Percentiles rank a stretch among this genome's conserved stretches.
These are phyloP conservation scores for Acanthochlamys bracteata DNA, from an alignment of 106 monocot genomes.

Conservation along the genomic window DNA sequence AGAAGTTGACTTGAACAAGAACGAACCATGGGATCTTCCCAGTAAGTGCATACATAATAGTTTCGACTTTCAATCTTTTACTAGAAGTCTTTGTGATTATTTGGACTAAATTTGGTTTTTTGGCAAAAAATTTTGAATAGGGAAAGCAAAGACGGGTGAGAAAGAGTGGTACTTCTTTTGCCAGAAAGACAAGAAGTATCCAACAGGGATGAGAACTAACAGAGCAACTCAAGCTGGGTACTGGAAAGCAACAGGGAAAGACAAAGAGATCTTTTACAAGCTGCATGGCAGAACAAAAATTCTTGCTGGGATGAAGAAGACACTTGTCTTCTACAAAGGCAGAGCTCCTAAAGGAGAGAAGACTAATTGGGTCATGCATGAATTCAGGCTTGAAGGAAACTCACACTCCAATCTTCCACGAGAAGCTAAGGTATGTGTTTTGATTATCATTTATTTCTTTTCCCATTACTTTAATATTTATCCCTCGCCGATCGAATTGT, in stretches of 20 bases:
- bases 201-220: slow-evolving; percentile 37
- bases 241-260: slow-evolving; percentile 71
- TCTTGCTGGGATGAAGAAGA: slow-evolving; percentile 63
- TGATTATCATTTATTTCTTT: not conserved
- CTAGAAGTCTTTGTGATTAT: not conserved
- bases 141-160: slow-evolving; percentile 36
- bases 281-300: not conserved
- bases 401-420: not conserved
- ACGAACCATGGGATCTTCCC: slow-evolving; percentile 30
- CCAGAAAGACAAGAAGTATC: slow-evolving; percentile 39
- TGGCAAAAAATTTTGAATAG: slow-evolving; percentile 8
- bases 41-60: slow-evolving; percentile 19
- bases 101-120: not conserved
- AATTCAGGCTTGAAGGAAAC: slow-evolving; percentile 17
- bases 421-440: slow-evolving; percentile 11
- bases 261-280: slow-evolving; percentile 37
- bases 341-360: slow-evolving; percentile 35
- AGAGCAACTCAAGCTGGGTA: slow-evolving; percentile 55
- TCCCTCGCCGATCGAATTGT: not conserved
- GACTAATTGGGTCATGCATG: slow-evolving; percentile 25
- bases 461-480: not conserved
- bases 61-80: too few species aligned
- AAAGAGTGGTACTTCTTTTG: slow-evolving; percentile 44
- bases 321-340: slow-evolving; percentile 48
- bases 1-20: slow-evolving; percentile 10